A percentile compares a stretch with the other conserved stretches of the same genome.
These are phyloP conservation scores for Fusarium sp. DNA, from an alignment of 2,329 filamentous ascomycete species.

Conservation along the genomic window DNA sequence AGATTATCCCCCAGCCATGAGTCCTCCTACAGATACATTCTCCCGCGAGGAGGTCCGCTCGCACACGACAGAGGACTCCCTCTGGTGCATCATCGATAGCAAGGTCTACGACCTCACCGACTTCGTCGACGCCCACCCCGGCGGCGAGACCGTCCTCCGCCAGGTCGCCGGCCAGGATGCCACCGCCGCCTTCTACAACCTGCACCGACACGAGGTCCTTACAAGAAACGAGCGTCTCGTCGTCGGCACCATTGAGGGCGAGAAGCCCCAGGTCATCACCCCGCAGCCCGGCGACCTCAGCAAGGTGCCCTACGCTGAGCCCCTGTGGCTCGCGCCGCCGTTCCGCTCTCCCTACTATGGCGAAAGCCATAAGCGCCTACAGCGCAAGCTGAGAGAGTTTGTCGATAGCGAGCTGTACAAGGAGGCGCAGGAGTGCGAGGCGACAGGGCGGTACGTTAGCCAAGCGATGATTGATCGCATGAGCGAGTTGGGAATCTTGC, in stretches of 20 bases:
- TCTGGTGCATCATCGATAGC: slow-evolving; percentile 89
- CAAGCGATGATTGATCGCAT: slow-evolving; percentile 82
- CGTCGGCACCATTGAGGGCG: slow-evolving; percentile 80
- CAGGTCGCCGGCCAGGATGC: slow-evolving; percentile 87
- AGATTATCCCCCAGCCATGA: slow-evolving; percentile 17
- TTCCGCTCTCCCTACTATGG: slow-evolving; percentile 87
- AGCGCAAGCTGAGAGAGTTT: slow-evolving; percentile 78
- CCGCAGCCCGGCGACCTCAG: slow-evolving; percentile 78
- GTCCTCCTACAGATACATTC: slow-evolving; percentile 61
- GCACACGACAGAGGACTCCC: slow-evolving; percentile 79
- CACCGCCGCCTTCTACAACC: slow-evolving; percentile 88
- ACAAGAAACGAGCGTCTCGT: slow-evolving; percentile 80
- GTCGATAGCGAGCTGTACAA: slow-evolving; percentile 77
- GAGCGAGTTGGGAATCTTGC: slow-evolving; percentile 78
- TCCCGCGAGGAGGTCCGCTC: slow-evolving; percentile 76
- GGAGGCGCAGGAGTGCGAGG: slow-evolving; percentile 82
- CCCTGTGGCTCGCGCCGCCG: slow-evolving; percentile 81
- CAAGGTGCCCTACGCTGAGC: slow-evolving; percentile 85
- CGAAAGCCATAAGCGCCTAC: slow-evolving; percentile 77
- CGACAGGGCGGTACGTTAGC: slow-evolving; percentile 76
- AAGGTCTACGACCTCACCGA: slow-evolving; percentile 89
- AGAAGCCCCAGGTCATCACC: slow-evolving; percentile 79
- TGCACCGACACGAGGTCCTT: slow-evolving; percentile 91
- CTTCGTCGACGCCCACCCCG: slow-evolving; percentile 87
- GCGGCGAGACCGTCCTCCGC: slow-evolving; percentile 81